phyloP scores from a whole-genome alignment of 2,329 filamentous ascomycete species.

The Phaeosphaeria sp. region DNA sequence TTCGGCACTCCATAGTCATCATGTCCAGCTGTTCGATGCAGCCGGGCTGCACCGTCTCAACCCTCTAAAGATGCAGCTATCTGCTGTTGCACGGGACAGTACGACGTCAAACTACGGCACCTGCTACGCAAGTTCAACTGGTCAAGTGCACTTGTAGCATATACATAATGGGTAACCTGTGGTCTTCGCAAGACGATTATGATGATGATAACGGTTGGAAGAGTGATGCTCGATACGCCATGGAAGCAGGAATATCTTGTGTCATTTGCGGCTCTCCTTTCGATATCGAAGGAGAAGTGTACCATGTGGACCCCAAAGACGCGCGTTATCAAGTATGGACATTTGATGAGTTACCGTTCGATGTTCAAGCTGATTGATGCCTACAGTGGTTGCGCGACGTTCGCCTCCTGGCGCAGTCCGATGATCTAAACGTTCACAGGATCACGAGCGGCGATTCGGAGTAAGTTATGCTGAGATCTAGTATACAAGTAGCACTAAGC shows the following conservation, averaged over 20 bases:
- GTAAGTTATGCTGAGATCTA: conserved; percentile 2
- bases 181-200: conserved; percentile 14
- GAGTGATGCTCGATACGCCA: conserved; percentile 23
- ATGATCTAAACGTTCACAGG: conserved; percentile 14
- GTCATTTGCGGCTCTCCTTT: conserved; percentile 36
- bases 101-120: neutral
- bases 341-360: too few relatives aligned
- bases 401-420: conserved; percentile 24
- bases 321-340: conserved; percentile 22
- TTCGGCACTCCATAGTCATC: neutral
- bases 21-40: neutral
- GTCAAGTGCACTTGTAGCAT: neutral
- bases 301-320: conserved; percentile 27
- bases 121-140: neutral
- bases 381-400: conserved; percentile 33
- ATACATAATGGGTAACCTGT: conserved; percentile 17
- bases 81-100: neutral
- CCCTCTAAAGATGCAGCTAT: neutral
- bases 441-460: conserved; percentile 12
- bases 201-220: conserved; percentile 11
- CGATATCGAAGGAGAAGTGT: conserved; percentile 27
- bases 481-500: neutral
- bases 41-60: neutral
- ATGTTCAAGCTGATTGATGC: neutral
- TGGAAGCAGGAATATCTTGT: conserved; percentile 33